Evolutionary conservation across 257 asterid species (phyloP), one percentile per base, ranked within the genome.

Genomic region (Euphrasia confusa): DNA sequence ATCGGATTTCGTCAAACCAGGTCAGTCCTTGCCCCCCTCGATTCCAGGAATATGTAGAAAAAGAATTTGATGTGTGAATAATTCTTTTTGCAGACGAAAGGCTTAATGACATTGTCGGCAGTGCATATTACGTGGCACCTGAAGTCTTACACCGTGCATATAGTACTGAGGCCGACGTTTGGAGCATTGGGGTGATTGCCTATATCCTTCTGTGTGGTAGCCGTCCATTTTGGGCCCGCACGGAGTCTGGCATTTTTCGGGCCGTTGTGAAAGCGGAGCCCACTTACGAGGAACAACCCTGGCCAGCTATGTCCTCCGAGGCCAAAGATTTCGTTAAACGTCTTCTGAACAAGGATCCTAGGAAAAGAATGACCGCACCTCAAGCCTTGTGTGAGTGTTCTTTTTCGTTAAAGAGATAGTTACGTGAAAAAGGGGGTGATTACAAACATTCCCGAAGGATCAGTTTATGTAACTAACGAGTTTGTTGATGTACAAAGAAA

Each of bases 151-250:
- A 88, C 60, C 75, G 96, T 75, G 84, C 94, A 21, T 88, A 88
- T 69, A 78, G 84, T 70, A 81, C 95, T 1, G 96, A 88, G 79
- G 96, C 95, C 55, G 96, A 88, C 71, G 90, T 88, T 28, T 88
- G 96, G 96, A 88, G 96, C 72, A 69, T 85, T 55, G 96, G 96
- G 13, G 96, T 88, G 64, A 85, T 88, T 68, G 84, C 95, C 64
- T 88, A 88, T 73, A 85, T 88, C 60, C 76, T 88, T 44, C 71
- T 88, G 28, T 85, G 92, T 50, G 96, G 96, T 39, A 83, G 95
- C 76, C 95, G 96, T 11, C 95, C 96, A 24, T 88, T 88, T 78
- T 88, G 96, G 95, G 96, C 96, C 61, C 88, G 95, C 49, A 81
- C 96, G 2, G 96, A 88, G 64, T 88, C 96, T 7, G 96, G 95